Evolutionary conservation across 768 basidiomycete genomes (phyloP).

Genomic region (Mycena filopes): DNA sequence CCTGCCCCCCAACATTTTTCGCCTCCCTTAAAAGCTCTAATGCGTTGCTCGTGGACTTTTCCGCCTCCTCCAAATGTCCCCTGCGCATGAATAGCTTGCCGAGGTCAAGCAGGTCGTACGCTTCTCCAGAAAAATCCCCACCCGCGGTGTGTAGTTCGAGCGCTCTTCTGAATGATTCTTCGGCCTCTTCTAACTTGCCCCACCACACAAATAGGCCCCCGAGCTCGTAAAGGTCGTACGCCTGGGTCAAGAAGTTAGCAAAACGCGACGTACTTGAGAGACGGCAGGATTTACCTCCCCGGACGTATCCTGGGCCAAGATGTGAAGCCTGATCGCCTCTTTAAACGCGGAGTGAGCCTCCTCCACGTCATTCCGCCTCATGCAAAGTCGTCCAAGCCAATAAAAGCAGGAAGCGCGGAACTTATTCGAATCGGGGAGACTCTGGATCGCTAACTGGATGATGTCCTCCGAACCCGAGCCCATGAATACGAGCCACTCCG

Average conservation of each 20-base stretch:
- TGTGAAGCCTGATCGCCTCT: constrained; percentile 22
- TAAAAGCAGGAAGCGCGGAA: constrained; percentile 28
- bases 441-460: constrained; percentile 32
- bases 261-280: background rate
- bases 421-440: constrained; percentile 14
- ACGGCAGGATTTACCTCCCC: constrained; percentile 24
- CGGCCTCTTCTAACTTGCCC: constrained; percentile 29
- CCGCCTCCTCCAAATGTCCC: constrained; percentile 25
- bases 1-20: constrained; percentile 27
- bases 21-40: constrained; percentile 15
- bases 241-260: constrained; percentile 3
- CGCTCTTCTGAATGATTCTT: constrained; percentile 25
- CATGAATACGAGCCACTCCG: constrained; percentile 30
- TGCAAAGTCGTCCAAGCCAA: constrained; percentile 32
- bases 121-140: constrained; percentile 19
- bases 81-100: constrained; percentile 33
- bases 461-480: constrained; percentile 32
- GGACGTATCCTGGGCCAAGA: constrained; percentile 14
- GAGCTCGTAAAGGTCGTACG: constrained; percentile 30
- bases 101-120: constrained; percentile 29
- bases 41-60: constrained; percentile 18
- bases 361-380: constrained; percentile 29
- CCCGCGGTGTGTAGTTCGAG: constrained; percentile 18
- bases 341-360: constrained; percentile 28
- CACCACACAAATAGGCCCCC: constrained; percentile 29